Evolutionary conservation across 2,329 filamentous ascomycete species (phyloP).

Genomic region (Tolypocladium tundrense): DNA sequence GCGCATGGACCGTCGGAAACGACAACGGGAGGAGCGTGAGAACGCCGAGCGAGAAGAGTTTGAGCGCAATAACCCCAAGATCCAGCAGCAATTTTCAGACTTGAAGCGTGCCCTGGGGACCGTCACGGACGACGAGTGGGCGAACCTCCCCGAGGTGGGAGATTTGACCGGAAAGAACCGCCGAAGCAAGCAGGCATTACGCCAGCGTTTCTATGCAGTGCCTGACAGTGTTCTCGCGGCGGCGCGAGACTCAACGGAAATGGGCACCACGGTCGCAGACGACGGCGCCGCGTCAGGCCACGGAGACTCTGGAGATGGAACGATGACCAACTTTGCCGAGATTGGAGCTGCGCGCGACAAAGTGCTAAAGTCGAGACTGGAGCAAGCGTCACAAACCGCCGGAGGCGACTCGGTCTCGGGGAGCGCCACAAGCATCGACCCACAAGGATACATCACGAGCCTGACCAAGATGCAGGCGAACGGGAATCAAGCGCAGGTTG

Average conservation of each 20-base stretch:
- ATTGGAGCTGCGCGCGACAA: slow-evolving; percentile 95
- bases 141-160: slow-evolving; percentile 86
- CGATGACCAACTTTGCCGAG: slow-evolving; percentile 95
- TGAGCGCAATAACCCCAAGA: slow-evolving; percentile 95
- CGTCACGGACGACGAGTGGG: slow-evolving; percentile 94
- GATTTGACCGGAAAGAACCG: slow-evolving; percentile 93
- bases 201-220: slow-evolving; percentile 87
- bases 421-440: slow-evolving; percentile 83
- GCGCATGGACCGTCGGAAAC: slow-evolving; percentile 86
- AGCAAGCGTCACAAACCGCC: slow-evolving; percentile 70
- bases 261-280: slow-evolving; percentile 81
- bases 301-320: slow-evolving; percentile 57
- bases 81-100: slow-evolving; percentile 94
- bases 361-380: slow-evolving; percentile 85
- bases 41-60: slow-evolving; percentile 86
- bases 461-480: slow-evolving; percentile 72
- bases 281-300: slow-evolving; percentile 46
- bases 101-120: slow-evolving; percentile 81
- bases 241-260: slow-evolving; percentile 67
- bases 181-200: slow-evolving; percentile 69
- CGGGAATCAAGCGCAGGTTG: slow-evolving; percentile 73
- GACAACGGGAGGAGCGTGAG: slow-evolving; percentile 91
- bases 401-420: slow-evolving; percentile 58
- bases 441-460: slow-evolving; percentile 91
- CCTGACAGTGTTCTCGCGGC: slow-evolving; percentile 91